These are phyloP conservation scores for Neonectria punicea DNA, from an alignment of 2,329 filamentous ascomycete species.

Conservation along the genomic window DNA sequence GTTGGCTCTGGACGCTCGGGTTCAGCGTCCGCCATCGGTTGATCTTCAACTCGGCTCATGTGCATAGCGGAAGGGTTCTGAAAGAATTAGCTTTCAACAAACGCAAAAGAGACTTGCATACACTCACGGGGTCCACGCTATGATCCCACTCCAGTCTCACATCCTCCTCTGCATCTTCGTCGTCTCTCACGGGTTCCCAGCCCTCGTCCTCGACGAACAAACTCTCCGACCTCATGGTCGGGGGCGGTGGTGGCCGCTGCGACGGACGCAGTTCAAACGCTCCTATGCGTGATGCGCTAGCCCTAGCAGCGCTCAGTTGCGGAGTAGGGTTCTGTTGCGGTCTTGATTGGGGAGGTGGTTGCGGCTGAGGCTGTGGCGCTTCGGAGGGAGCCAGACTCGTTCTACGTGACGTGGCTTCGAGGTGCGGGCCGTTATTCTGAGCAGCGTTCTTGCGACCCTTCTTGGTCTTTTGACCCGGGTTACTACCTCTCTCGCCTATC, in stretches of 20 bases:
- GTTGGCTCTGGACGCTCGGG: constrained; percentile 36
- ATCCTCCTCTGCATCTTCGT: constrained; percentile 72
- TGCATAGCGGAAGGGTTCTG: constrained; percentile 58
- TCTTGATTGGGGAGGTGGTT: constrained; percentile 40
- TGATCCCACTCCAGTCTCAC: constrained; percentile 80
- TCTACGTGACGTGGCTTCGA: constrained; percentile 61
- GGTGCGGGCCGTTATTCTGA: constrained; percentile 49
- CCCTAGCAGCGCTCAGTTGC: constrained; percentile 48
- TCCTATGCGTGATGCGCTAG: constrained; percentile 49
- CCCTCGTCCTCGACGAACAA: constrained; percentile 81
- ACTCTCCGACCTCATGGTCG: constrained; percentile 71
- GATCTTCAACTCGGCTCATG: constrained; percentile 52
- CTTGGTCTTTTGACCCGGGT: constrained; percentile 59
- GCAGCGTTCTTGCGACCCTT: constrained; percentile 55
- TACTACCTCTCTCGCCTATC: constrained; percentile 71
- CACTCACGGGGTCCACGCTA: constrained; percentile 69
- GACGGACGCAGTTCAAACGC: constrained; percentile 62
- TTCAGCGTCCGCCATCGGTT: constrained; percentile 33
- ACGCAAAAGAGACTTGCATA: neutral
- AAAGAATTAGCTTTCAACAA: constrained; percentile 43
- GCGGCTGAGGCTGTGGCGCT: constrained; percentile 36
- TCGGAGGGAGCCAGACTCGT: constrained; percentile 54
- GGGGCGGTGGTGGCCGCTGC: constrained; percentile 63
- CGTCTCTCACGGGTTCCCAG: constrained; percentile 75
- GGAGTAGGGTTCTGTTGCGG: constrained; percentile 47